These are phyloP conservation scores for Detonula confervacea DNA, from an alignment of 352 stramenopile species.

Conservation along the genomic window DNA sequence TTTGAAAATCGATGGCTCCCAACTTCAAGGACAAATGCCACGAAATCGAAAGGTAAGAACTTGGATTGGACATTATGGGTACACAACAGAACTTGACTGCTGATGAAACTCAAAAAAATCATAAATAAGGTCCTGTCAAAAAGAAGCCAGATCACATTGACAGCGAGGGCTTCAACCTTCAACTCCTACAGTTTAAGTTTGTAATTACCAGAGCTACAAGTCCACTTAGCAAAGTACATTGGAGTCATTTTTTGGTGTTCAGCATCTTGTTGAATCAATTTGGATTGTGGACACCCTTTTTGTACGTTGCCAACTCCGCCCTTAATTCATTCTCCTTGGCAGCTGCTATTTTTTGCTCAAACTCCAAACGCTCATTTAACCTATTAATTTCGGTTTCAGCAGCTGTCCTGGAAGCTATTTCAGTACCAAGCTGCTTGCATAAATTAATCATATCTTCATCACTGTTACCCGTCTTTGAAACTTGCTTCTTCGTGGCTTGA, in stretches of 20 bases:
- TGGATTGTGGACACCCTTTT: slow-evolving; percentile 7
- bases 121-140: no score
- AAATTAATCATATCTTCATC: slow-evolving; percentile 73
- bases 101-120: no score
- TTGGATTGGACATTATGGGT: no score
- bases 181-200: no score
- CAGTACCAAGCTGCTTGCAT: slow-evolving; percentile 70
- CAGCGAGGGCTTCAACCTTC: no score
- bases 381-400: slow-evolving; percentile 61
- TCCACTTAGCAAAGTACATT: neutral
- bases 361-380: slow-evolving; percentile 64
- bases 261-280: no score
- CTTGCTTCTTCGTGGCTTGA: slow-evolving; percentile 10
- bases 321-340: slow-evolving; percentile 47
- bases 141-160: no score
- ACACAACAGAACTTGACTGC: no score
- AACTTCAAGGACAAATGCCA: no score
- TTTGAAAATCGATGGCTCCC: no score
- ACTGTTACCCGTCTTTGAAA: slow-evolving; percentile 26
- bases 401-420: slow-evolving; percentile 67
- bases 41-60: no score
- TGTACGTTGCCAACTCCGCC: slow-evolving; percentile 35
- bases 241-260: neutral
- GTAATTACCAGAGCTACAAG: no score
- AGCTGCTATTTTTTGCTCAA: slow-evolving; percentile 51